phyloP scores from a whole-genome alignment of 805 yeast genomes.

The Ogataea saltuana region DNA sequence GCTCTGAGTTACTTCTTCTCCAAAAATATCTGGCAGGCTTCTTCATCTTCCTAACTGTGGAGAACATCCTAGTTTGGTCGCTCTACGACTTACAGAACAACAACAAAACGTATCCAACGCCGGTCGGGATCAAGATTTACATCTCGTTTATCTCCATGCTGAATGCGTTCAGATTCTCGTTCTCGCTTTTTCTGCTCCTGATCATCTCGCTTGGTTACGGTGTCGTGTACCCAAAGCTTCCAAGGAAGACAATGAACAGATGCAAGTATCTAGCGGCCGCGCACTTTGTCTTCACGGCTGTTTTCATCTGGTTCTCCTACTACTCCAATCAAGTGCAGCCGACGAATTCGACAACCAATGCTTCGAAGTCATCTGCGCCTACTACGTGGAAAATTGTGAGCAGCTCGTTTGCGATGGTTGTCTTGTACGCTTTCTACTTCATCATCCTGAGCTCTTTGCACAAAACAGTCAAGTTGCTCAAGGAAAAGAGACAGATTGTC shows the following conservation, averaged over 20 bases:
- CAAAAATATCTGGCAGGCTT: slow-evolving; percentile 90
- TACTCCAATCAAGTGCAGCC: slow-evolving; percentile 37
- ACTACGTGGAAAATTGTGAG: slow-evolving; percentile 53
- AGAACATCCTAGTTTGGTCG: slow-evolving; percentile 87
- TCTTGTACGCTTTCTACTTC: slow-evolving; percentile 72
- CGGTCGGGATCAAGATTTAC: slow-evolving; percentile 60
- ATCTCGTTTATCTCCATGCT: slow-evolving; percentile 75
- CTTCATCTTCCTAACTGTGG: slow-evolving; percentile 77
- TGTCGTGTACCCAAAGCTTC: slow-evolving; percentile 84
- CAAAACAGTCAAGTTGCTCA: slow-evolving; percentile 69
- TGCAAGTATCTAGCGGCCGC: slow-evolving; percentile 59
- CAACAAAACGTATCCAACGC: slow-evolving; percentile 38
- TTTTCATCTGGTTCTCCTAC: slow-evolving; percentile 51
- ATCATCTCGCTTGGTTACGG: slow-evolving; percentile 93
- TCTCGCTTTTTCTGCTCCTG: slow-evolving; percentile 82
- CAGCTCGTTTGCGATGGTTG: slow-evolving; percentile 68
- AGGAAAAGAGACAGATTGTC: slow-evolving; percentile 86
- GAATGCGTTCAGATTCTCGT: slow-evolving; percentile 79
- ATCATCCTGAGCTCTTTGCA: slow-evolving; percentile 72
- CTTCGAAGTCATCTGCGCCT: slow-evolving; percentile 51
- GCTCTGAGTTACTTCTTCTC: slow-evolving; percentile 83
- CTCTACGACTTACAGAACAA: slow-evolving; percentile 80
- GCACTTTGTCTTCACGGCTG: slow-evolving; percentile 55
- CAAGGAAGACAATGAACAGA: slow-evolving; percentile 70
- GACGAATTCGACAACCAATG: slow-evolving; percentile 33